These are phyloP conservation scores for Arabis alpina DNA, from an alignment of 345 rosid species.

Conservation along the genomic window DNA sequence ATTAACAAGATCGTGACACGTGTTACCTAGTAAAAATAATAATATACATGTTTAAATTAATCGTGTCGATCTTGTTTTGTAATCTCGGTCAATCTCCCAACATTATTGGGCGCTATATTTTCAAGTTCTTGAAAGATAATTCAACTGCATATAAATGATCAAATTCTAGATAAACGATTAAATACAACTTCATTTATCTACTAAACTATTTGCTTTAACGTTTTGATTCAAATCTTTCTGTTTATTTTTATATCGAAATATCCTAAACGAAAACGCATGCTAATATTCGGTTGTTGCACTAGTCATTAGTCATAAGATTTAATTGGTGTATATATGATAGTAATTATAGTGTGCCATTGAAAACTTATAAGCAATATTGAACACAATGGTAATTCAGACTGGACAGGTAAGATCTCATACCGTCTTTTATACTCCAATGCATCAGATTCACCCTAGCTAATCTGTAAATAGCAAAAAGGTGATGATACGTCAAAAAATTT, in stretches of 20 bases:
- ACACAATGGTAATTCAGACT: too few relatives aligned
- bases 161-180: background rate
- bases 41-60: too few relatives aligned
- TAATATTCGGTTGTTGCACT: background rate
- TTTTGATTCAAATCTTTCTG: background rate
- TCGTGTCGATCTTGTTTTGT: too few relatives aligned
- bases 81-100: too few relatives aligned
- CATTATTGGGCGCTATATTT: background rate
- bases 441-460: conserved; percentile 37
- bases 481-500: background rate
- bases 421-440: background rate
- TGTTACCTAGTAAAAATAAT: too few relatives aligned
- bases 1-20: too few relatives aligned
- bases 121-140: background rate
- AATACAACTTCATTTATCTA: background rate
- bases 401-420: too few relatives aligned
- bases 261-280: too few relatives aligned
- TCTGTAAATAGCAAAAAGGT: background rate
- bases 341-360: background rate
- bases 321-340: conserved; percentile 2
- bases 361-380: too few relatives aligned
- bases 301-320: background rate
- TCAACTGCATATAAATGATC: background rate
- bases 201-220: background rate
- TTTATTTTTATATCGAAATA: too few relatives aligned